These are phyloP conservation scores for Phytophthora syringae DNA, from an alignment of 352 stramenopile species.

Conservation along the genomic window DNA sequence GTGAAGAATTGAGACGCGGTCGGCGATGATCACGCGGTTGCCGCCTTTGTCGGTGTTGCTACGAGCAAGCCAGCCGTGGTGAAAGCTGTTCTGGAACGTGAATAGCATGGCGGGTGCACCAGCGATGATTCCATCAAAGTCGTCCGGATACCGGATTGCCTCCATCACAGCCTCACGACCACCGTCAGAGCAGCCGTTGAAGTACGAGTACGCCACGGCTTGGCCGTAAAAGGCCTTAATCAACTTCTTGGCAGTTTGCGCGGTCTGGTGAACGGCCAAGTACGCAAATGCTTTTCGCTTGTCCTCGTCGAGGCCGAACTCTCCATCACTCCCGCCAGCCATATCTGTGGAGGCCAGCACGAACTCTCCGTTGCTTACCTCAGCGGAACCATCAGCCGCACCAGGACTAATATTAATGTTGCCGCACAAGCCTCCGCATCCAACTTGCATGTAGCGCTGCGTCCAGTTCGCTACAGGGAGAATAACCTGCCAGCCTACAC, in stretches of 20 bases:
- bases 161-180: slow-evolving; percentile 51
- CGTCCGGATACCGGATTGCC: slow-evolving; percentile 45
- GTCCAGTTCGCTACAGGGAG: slow-evolving; percentile 49
- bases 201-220: slow-evolving; percentile 46
- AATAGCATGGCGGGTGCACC: slow-evolving; percentile 49
- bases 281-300: slow-evolving; percentile 43
- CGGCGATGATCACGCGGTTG: slow-evolving; percentile 33
- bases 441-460: slow-evolving; percentile 49
- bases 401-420: slow-evolving; percentile 31
- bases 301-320: slow-evolving; percentile 45
- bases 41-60: slow-evolving; percentile 41
- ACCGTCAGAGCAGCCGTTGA: slow-evolving; percentile 52
- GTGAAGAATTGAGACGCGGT: slow-evolving; percentile 42
- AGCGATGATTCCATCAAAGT: slow-evolving; percentile 52
- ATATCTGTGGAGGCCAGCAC: slow-evolving; percentile 40
- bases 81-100: slow-evolving; percentile 50
- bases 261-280: slow-evolving; percentile 45
- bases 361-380: slow-evolving; percentile 42
- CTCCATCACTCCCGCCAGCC: slow-evolving; percentile 34
- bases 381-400: slow-evolving; percentile 33
- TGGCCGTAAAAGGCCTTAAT: slow-evolving; percentile 51
- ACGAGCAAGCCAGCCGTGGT: slow-evolving; percentile 45
- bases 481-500: slow-evolving; percentile 36
- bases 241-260: slow-evolving; percentile 44
- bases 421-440: slow-evolving; percentile 48